A percentile compares a stretch with the other conserved stretches of the same genome.
These are phyloP conservation scores for Aspergillus caelatus DNA, from an alignment of 2,329 filamentous ascomycete genomes.

Conservation along the genomic window DNA sequence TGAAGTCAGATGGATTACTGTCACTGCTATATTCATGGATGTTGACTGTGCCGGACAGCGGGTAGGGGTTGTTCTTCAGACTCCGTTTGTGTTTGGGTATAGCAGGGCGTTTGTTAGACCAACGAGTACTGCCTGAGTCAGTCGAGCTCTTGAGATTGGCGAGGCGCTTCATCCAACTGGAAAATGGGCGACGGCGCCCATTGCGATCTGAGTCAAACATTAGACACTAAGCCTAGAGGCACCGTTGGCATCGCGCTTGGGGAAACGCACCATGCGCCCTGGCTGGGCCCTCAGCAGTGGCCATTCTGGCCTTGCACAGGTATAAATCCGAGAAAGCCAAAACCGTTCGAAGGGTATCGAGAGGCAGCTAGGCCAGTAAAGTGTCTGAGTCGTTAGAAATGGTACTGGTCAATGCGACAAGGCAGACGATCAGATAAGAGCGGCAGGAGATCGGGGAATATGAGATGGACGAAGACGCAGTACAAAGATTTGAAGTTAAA, in stretches of 20 bases:
- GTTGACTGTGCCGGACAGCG: conserved; percentile 69
- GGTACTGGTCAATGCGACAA: neutral
- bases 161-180: conserved; percentile 92
- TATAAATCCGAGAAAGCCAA: conserved; percentile 1
- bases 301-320: conserved; percentile 27
- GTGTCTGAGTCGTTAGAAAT: neutral
- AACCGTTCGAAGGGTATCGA: neutral
- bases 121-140: conserved; percentile 47
- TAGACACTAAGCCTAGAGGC: conserved; percentile 6
- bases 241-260: neutral
- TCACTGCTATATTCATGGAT: conserved; percentile 47
- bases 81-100: conserved; percentile 53
- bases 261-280: conserved; percentile 49
- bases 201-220: conserved; percentile 61
- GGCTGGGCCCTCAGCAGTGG: conserved; percentile 38
- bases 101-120: conserved; percentile 42
- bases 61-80: conserved; percentile 85
- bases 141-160: conserved; percentile 80
- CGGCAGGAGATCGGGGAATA: neutral
- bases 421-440: conserved; percentile 7
- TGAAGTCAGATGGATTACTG: conserved; percentile 53
- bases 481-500: neutral
- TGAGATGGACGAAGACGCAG: neutral
- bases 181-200: conserved; percentile 80
- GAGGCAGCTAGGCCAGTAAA: neutral